Evolutionary conservation across 768 basidiomycete species (phyloP).

Genomic region (Hemileccinum rubropunctum): DNA sequence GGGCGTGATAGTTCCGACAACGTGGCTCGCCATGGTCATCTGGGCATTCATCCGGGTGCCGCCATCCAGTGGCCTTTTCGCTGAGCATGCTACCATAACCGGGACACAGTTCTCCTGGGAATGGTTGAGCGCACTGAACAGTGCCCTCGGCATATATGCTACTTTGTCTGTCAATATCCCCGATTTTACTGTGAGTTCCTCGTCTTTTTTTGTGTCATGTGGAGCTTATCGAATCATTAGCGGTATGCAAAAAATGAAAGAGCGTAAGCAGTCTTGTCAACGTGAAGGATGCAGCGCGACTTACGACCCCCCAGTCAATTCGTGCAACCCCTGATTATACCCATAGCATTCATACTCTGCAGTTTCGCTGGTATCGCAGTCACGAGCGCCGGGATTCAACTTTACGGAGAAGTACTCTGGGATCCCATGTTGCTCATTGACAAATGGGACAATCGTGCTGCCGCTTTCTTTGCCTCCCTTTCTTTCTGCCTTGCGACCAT

Average conservation of each 20-base stretch:
- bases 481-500: slow-evolving; percentile 71
- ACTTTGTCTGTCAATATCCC: slow-evolving; percentile 79
- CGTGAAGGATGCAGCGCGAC: background rate
- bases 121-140: slow-evolving; percentile 77
- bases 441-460: slow-evolving; percentile 82
- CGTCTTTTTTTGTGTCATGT: background rate
- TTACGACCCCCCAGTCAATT: slow-evolving; percentile 49
- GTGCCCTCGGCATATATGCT: slow-evolving; percentile 70
- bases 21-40: slow-evolving; percentile 69
- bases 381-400: slow-evolving; percentile 66
- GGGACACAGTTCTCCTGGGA: slow-evolving; percentile 67
- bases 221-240: slow-evolving; percentile 27
- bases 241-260: slow-evolving; percentile 71
- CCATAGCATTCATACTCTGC: slow-evolving; percentile 71
- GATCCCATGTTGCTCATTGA: slow-evolving; percentile 75
- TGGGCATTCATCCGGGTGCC: slow-evolving; percentile 76
- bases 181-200: slow-evolving; percentile 61
- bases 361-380: slow-evolving; percentile 81
- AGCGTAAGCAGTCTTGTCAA: slow-evolving; percentile 41
- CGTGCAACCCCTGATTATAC: slow-evolving; percentile 74
- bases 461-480: slow-evolving; percentile 79
- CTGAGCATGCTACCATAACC: slow-evolving; percentile 46
- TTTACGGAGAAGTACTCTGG: slow-evolving; percentile 73
- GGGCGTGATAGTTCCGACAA: slow-evolving; percentile 56
- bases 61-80: slow-evolving; percentile 55